Evolutionary conservation across 2,329 filamentous ascomycete genomes (phyloP).

Genomic region (Rachicladosporium sp.): DNA sequence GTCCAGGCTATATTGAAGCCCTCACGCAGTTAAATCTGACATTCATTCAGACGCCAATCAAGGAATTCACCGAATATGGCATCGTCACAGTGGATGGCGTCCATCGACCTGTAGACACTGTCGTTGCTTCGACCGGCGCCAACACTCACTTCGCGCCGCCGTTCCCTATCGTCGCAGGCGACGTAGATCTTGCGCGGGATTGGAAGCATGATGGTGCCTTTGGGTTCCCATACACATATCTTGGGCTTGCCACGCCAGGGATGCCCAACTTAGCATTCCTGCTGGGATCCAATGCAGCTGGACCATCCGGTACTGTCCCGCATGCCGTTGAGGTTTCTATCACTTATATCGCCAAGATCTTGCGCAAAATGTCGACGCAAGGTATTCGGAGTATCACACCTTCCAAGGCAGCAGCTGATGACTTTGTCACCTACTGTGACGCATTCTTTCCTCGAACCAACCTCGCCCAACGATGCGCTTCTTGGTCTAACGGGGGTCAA

Average conservation of each 20-base stretch:
- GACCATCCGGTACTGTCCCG: constrained; percentile 53
- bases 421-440: constrained; percentile 24
- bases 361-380: constrained; percentile 55
- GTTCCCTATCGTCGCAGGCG: constrained; percentile 17
- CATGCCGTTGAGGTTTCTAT: constrained; percentile 49
- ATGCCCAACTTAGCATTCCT: constrained; percentile 17
- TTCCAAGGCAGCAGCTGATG: constrained; percentile 42
- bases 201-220: constrained; percentile 25
- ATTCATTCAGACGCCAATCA: constrained; percentile 30
- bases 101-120: constrained; percentile 27
- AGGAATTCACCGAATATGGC: constrained; percentile 25
- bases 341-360: constrained; percentile 51
- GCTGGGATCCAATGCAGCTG: constrained; percentile 40
- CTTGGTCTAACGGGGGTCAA: constrained; percentile 58
- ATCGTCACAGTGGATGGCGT: constrained; percentile 29
- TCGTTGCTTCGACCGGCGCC: constrained; percentile 34
- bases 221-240: constrained; percentile 19
- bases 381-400: constrained; percentile 52
- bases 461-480: constrained; percentile 51
- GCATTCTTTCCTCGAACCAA: constrained; percentile 40
- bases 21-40: constrained; percentile 32
- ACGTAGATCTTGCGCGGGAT: constrained; percentile 14
- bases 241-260: constrained; percentile 14
- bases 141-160: constrained; percentile 22
- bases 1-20: constrained; percentile 41